Conservation (phyloP, 352 stramenopile genomes). For the Globisporangium nodosum region DNA sequence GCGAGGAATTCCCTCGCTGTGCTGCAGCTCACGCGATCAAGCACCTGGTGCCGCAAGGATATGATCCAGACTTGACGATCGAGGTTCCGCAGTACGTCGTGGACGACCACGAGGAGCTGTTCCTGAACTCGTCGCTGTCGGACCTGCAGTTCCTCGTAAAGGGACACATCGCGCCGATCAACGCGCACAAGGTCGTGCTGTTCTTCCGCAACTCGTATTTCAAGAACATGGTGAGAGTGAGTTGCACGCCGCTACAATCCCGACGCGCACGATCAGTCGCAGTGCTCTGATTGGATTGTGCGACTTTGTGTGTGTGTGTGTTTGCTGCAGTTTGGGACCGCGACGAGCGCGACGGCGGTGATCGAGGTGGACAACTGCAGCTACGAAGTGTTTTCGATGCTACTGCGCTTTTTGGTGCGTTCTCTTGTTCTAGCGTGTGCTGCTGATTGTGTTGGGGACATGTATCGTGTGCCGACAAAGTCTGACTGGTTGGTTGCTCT, state of each 20-base stretch:
- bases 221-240: constrained; percentile 89
- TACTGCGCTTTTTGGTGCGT: constrained; percentile 81
- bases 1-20: constrained; percentile 66
- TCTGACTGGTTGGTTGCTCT: not conserved
- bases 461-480: too few relatives aligned
- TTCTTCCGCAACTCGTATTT: constrained; percentile 90
- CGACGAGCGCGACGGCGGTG: constrained; percentile 76
- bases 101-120: constrained; percentile 85
- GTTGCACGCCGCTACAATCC: constrained; percentile 19
- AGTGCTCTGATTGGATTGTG: constrained; percentile 11
- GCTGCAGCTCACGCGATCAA: constrained; percentile 84
- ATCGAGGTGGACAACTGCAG: constrained; percentile 88
- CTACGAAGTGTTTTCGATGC: constrained; percentile 82
- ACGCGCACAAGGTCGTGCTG: constrained; percentile 85
- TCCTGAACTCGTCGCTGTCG: constrained; percentile 76
- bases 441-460: not conserved
- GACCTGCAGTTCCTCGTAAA: constrained; percentile 87
- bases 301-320: constrained; percentile 4
- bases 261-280: not conserved
- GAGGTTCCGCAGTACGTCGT: constrained; percentile 75
- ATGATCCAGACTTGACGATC: constrained; percentile 74
- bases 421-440: constrained; percentile 3
- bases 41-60: constrained; percentile 67
- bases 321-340: constrained; percentile 62
- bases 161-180: constrained; percentile 80